Conservation (phyloP, 2,329 filamentous ascomycete genomes). For the Pyricularia grisea region DNA sequence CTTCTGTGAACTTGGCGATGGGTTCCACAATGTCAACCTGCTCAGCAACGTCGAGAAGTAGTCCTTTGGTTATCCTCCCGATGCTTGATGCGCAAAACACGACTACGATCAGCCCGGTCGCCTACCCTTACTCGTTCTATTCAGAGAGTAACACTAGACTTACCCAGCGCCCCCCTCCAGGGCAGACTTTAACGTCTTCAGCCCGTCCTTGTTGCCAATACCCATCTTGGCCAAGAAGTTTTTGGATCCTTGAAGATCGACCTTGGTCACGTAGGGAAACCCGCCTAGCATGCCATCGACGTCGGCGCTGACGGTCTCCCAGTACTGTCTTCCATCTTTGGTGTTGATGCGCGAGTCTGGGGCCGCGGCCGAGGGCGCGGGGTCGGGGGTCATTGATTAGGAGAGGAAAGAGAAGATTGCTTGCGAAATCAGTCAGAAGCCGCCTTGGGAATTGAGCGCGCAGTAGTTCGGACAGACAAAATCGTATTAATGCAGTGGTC, state of each 20-base stretch:
- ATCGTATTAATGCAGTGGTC: neutral
- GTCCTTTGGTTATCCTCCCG: conserved; percentile 69
- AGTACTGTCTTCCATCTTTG: conserved; percentile 32
- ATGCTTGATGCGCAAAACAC: conserved; percentile 44
- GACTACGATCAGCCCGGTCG: neutral
- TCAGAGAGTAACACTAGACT: neutral
- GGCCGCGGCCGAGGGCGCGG: neutral
- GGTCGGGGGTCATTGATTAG: neutral
- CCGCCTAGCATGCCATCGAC: conserved; percentile 75
- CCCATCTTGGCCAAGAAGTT: conserved; percentile 64
- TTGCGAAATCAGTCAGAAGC: neutral
- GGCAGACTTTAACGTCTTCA: conserved; percentile 17
- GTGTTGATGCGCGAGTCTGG: conserved; percentile 25
- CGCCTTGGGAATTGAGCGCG: neutral
- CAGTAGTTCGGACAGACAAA: neutral
- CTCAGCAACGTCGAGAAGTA: conserved; percentile 62
- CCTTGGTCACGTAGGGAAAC: conserved; percentile 50
- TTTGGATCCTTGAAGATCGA: conserved; percentile 62
- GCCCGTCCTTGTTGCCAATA: conserved; percentile 25
- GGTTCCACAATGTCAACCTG: conserved; percentile 80
- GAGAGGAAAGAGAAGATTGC: neutral
- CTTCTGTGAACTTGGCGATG: conserved; percentile 66
- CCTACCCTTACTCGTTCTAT: neutral
- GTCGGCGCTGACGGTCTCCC: conserved; percentile 33
- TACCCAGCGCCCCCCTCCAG: conserved; percentile 30